Conservation (phyloP, 768 basidiomycete species). For the Pulveroboletus sp. region DNA sequence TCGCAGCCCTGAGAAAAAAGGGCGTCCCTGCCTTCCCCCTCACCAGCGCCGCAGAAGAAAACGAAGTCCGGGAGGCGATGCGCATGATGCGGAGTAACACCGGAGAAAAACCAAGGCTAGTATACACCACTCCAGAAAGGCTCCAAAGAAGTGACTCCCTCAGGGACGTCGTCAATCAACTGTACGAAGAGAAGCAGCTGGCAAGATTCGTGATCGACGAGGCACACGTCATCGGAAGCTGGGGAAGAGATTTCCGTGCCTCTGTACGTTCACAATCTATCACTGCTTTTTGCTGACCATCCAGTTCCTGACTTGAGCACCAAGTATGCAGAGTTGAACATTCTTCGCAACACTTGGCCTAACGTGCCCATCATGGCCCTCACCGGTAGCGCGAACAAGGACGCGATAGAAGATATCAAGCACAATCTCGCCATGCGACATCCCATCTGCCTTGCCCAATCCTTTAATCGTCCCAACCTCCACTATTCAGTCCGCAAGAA, state of each 20-base stretch:
- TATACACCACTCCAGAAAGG: constrained; percentile 94
- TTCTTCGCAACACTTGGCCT: constrained; percentile 71
- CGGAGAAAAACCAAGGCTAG: constrained; percentile 53
- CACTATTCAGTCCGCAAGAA: constrained; percentile 64
- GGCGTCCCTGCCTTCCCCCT: constrained; percentile 68
- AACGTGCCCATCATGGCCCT: constrained; percentile 90
- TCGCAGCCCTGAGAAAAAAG: constrained; percentile 58
- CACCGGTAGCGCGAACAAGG: constrained; percentile 87
- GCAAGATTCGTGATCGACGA: constrained; percentile 95
- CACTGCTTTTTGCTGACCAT: not conserved
- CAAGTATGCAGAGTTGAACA: constrained; percentile 66
- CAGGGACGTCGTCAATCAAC: constrained; percentile 48
- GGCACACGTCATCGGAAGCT: constrained; percentile 90
- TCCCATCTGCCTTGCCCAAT: constrained; percentile 60
- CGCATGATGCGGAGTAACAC: constrained; percentile 39
- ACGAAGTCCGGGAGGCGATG: constrained; percentile 38
- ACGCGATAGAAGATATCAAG: constrained; percentile 77
- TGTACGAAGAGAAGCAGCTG: constrained; percentile 55
- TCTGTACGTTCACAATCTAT: constrained; percentile 47
- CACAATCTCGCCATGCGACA: constrained; percentile 60
- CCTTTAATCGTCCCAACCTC: constrained; percentile 93
- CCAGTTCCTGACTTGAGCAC: constrained; percentile 9
- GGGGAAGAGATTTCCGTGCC: constrained; percentile 93
- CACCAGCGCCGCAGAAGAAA: constrained; percentile 49
- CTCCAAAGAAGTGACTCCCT: constrained; percentile 59